Evolutionary conservation across 2,329 filamentous ascomycete genomes (phyloP).

Genomic region (Phyllosticta paracitricarpa): DNA sequence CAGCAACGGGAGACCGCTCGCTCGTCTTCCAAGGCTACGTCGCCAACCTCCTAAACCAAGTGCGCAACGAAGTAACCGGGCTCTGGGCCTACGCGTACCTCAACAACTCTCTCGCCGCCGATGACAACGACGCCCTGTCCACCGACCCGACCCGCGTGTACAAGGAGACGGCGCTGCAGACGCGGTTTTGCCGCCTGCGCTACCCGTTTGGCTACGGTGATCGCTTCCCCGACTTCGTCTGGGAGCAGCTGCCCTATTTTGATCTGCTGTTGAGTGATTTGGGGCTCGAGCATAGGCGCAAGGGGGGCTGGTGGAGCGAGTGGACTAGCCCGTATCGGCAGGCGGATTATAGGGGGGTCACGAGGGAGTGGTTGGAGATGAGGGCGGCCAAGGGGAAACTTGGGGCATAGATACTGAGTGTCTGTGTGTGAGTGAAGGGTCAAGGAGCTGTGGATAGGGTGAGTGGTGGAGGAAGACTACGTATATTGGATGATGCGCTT

Average conservation of each 20-base stretch:
- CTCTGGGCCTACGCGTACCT: slow-evolving; percentile 53
- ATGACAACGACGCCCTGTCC: slow-evolving; percentile 4
- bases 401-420: no score
- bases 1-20: slow-evolving; percentile 17
- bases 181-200: slow-evolving; percentile 59
- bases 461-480: no score
- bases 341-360: slow-evolving; percentile 47
- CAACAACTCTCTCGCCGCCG: slow-evolving; percentile 26
- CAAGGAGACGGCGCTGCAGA: slow-evolving; percentile 46
- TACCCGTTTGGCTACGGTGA: slow-evolving; percentile 57
- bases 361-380: slow-evolving; percentile 41
- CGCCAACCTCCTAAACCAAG: slow-evolving; percentile 27
- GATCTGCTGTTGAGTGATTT: slow-evolving; percentile 59
- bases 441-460: no score
- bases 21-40: slow-evolving; percentile 31
- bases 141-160: slow-evolving; percentile 13
- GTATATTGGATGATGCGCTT: no score
- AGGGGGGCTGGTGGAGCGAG: slow-evolving; percentile 41
- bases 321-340: slow-evolving; percentile 48
- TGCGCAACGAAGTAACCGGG: slow-evolving; percentile 29
- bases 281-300: slow-evolving; percentile 47
- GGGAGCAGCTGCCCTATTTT: slow-evolving; percentile 65
- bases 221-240: slow-evolving; percentile 59
- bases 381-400: neutral
- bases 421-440: no score